These are phyloP conservation scores for Entonaema liquescens DNA, from an alignment of 495 filamentous ascomycete genomes.

Conservation along the genomic window DNA sequence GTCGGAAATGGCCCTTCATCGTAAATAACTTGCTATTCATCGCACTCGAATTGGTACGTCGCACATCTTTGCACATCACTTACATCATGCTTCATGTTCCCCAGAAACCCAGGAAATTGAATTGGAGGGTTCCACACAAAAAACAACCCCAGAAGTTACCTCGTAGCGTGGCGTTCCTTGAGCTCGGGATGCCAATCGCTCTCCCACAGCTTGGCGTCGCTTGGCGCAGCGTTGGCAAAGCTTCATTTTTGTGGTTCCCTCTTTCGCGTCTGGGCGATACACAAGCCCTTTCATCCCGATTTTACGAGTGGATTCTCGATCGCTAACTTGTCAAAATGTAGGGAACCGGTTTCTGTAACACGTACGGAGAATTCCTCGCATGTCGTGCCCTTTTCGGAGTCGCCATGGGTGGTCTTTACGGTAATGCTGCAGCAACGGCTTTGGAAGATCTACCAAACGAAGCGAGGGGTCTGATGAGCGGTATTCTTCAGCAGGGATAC, in stretches of 20 bases:
- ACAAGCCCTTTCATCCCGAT: neutral
- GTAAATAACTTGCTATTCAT: constrained; percentile 86
- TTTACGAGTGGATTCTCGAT: neutral
- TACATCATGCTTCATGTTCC: constrained; percentile 11
- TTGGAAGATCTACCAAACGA: constrained; percentile 82
- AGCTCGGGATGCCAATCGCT: constrained; percentile 25
- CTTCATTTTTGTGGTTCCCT: constrained; percentile 34
- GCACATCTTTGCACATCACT: neutral
- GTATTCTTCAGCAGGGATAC: constrained; percentile 88
- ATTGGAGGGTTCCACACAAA: constrained; percentile 10
- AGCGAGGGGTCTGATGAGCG: constrained; percentile 78
- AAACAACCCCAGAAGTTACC: constrained; percentile 17
- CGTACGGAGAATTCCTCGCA: constrained; percentile 80
- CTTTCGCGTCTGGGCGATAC: neutral
- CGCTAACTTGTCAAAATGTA: constrained; percentile 36
- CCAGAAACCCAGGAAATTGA: constrained; percentile 19
- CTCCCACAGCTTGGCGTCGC: constrained; percentile 40
- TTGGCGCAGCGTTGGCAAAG: constrained; percentile 48
- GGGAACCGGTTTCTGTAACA: constrained; percentile 80
- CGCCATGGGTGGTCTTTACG: constrained; percentile 89
- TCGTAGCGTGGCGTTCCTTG: constrained; percentile 19
- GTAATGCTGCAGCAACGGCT: constrained; percentile 86
- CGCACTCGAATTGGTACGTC: constrained; percentile 70
- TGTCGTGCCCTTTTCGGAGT: constrained; percentile 87
- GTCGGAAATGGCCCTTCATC: constrained; percentile 88